Conservation (phyloP, 345 rosid species). For the Moricandia arvensis region DNA sequence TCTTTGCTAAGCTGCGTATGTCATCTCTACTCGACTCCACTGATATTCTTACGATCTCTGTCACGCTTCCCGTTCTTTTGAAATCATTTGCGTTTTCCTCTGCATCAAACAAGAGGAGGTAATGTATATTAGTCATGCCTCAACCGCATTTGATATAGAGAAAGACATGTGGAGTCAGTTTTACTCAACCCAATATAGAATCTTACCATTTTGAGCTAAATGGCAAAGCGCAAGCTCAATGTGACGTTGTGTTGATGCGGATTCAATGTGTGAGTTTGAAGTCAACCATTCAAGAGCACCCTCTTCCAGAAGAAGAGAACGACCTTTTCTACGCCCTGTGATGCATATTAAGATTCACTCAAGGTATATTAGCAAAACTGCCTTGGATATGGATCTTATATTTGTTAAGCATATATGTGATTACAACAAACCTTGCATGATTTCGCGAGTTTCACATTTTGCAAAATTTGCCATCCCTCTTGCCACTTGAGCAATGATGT, state of each 20-base stretch:
- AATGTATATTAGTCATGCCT: background rate
- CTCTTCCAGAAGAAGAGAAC: constrained; percentile 76
- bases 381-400: background rate
- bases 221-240: constrained; percentile 92
- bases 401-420: constrained; percentile 4
- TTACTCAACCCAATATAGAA: background rate
- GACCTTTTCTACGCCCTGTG: constrained; percentile 74
- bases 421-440: constrained; percentile 59
- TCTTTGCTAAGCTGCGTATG: constrained; percentile 80
- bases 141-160: background rate
- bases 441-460: constrained; percentile 87
- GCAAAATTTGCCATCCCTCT: constrained; percentile 96
- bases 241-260: constrained; percentile 72
- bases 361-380: background rate
- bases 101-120: constrained; percentile 33
- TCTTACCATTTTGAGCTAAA: constrained; percentile 87
- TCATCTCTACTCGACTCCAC: constrained; percentile 84
- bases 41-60: constrained; percentile 65
- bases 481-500: constrained; percentile 86
- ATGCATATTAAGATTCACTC: constrained; percentile 11
- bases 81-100: constrained; percentile 72
- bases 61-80: constrained; percentile 53
- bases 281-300: constrained; percentile 79
- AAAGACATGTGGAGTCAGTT: background rate
- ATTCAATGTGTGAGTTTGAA: constrained; percentile 49